Evolutionary conservation across 441 rosid species (phyloP), one percentile per base, ranked within the genome.

Genomic region (Viola pubescens): DNA sequence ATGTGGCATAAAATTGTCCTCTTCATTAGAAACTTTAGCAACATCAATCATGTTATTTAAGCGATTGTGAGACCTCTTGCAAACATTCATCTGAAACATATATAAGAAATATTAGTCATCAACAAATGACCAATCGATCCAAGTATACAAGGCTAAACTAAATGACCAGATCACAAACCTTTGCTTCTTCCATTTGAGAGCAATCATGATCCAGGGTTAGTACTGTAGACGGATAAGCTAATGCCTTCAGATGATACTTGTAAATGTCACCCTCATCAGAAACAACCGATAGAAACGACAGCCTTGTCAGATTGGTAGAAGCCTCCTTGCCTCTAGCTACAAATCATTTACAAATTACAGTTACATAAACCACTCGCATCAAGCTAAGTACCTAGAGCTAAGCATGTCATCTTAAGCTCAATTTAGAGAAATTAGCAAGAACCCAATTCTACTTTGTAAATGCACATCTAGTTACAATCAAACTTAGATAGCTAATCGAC

Each of bases 251-350:
- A 73, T 68, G 60, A 64, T 77, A 73, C 59, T 69, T 79, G 40
- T 50, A 52, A 62, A 56, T 9, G 42, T 67, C 73, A 52, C 19
- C 74, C 63, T 75, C 86, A 58, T 83, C 91, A 54, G 65, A 58
- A 41, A 73, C 39, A 52, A 68, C 69, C 53, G 83, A 77, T 49
- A 77, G 60, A 70, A 73, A 82, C 11, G 79, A 75, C 60, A 71
- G 60, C 63, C 81, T 79, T 52, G 75, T 63, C 0, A 77, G 55
- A 48, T 72, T 76, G 42, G 68, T 51, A 64, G 73, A 68, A 71
- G 54, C 71, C 57, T 77, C 75, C 73, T 68, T 75, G 51, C 88
- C 76, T 64, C 79, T 70, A 64, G 70, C 95, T 89, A 72, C 26
- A 62, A 19, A 26, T 26, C 14, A 49, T 39, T 41, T 49, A 48